Evolutionary conservation across 75 land plant genomes (phyloP).

Genomic region (Sequoia sempervirens): DNA sequence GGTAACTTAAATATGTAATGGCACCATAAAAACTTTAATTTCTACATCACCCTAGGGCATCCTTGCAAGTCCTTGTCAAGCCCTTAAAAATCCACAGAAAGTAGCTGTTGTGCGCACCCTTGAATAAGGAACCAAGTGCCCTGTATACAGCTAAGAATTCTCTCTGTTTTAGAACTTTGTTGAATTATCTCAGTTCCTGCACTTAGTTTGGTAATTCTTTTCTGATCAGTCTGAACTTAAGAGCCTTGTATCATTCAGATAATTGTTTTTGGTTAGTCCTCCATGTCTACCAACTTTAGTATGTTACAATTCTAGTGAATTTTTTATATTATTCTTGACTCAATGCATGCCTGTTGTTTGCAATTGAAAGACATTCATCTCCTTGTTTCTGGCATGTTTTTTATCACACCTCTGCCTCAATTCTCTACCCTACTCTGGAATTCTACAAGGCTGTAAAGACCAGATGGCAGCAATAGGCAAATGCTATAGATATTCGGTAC

Average conservation of each 20-base stretch:
- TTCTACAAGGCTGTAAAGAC: slow-evolving; percentile 1
- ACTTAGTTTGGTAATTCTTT: background rate
- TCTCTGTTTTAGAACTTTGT: background rate
- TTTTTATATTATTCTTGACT: background rate
- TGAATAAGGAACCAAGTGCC: background rate
- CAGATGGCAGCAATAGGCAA: background rate
- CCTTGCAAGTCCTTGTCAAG: background rate
- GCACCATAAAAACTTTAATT: background rate
- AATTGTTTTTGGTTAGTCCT: background rate
- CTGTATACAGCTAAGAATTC: background rate
- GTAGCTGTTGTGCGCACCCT: background rate
- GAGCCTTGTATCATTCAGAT: background rate
- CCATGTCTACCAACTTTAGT: background rate
- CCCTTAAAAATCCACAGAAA: background rate
- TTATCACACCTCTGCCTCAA: background rate
- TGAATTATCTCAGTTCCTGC: background rate
- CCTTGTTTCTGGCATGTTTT: background rate
- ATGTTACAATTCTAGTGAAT: background rate
- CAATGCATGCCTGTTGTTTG: background rate
- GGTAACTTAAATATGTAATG: background rate
- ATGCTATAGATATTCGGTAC: background rate
- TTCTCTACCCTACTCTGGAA: background rate
- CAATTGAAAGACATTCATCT: background rate
- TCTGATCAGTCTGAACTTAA: background rate
- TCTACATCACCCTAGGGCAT: background rate